Percentiles rank a stretch among this genome's conserved stretches.
Conservation (phyloP, 257 asterid genomes). For the Rehmannia glutinosa region DNA sequence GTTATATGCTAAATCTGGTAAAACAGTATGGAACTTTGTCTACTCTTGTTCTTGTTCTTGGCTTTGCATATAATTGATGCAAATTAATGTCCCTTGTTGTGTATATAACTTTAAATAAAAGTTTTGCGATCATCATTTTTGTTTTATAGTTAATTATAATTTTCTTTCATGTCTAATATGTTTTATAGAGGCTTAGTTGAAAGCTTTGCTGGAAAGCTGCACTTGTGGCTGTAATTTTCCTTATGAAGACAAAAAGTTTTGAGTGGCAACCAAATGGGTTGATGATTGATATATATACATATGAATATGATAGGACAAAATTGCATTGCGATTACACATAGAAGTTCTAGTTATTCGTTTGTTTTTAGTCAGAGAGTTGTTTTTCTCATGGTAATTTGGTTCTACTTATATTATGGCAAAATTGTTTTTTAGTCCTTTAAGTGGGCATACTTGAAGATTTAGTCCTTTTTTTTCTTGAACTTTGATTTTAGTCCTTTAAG, state of each 20-base stretch:
- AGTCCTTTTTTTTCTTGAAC: too few species aligned
- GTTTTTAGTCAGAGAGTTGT: background rate
- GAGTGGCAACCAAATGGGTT: constrained; percentile 14
- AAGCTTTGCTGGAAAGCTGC: constrained; percentile 35
- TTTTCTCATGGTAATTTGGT: too few species aligned
- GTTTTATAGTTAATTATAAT: background rate
- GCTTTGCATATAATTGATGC: constrained; percentile 14
- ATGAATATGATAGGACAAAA: constrained; percentile 17
- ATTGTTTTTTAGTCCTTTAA: too few species aligned
- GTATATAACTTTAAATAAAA: constrained; percentile 33
- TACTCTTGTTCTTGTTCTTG: background rate
- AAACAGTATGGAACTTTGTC: background rate
- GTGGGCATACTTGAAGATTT: too few species aligned
- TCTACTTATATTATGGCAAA: too few species aligned
- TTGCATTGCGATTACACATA: constrained; percentile 13
- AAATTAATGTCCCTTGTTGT: constrained; percentile 6
- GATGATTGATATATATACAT: background rate
- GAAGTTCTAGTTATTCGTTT: background rate
- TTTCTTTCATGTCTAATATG: constrained; percentile 1
- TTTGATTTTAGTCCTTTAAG: too few species aligned
- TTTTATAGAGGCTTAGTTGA: constrained; percentile 6
- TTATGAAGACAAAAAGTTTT: constrained; percentile 10
- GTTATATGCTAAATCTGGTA: constrained; percentile 36
- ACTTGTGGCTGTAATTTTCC: constrained; percentile 3
- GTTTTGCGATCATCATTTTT: constrained; percentile 26